Evolutionary conservation across 2,329 filamentous ascomycete species (phyloP).

Genomic region (Amylocarpus encephaloides): DNA sequence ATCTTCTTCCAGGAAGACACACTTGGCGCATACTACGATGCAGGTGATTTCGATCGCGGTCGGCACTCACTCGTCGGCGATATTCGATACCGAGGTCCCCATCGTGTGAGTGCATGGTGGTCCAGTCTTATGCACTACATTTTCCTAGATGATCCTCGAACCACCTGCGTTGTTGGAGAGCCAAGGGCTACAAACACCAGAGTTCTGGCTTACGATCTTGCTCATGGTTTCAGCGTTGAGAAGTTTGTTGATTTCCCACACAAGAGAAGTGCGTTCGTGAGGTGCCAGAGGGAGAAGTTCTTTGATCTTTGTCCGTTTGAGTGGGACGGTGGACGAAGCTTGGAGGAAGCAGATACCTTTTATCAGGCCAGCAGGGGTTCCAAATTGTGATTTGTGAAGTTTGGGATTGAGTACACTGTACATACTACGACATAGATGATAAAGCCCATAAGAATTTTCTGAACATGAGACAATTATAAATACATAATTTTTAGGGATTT

Average conservation of each 20-base stretch:
- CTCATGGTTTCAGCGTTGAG: constrained; percentile 28
- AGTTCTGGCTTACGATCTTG: constrained; percentile 44
- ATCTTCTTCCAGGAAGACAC: constrained; percentile 45
- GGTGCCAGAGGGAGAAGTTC: constrained; percentile 35
- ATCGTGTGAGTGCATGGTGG: constrained; percentile 57
- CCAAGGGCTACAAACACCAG: constrained; percentile 65
- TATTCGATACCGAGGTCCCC: constrained; percentile 50
- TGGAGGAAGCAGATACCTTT: constrained; percentile 36
- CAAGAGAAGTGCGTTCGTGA: constrained; percentile 34
- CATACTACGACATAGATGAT: neutral
- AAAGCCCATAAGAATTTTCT: neutral
- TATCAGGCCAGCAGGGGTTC: constrained; percentile 3
- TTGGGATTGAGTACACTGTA: neutral
- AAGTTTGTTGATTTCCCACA: constrained; percentile 36
- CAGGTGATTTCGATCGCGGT: constrained; percentile 51
- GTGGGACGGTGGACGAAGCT: constrained; percentile 41
- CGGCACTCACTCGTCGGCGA: constrained; percentile 55
- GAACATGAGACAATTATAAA: no score
- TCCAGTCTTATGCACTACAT: constrained; percentile 56
- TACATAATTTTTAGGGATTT: no score
- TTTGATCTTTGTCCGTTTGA: constrained; percentile 42
- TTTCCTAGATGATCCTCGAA: constrained; percentile 55
- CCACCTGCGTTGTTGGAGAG: constrained; percentile 56
- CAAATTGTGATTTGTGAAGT: neutral
- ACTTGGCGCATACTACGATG: constrained; percentile 51